phyloP scores from a whole-genome alignment of 768 basidiomycete genomes.

The Pleurotus giganteus region DNA sequence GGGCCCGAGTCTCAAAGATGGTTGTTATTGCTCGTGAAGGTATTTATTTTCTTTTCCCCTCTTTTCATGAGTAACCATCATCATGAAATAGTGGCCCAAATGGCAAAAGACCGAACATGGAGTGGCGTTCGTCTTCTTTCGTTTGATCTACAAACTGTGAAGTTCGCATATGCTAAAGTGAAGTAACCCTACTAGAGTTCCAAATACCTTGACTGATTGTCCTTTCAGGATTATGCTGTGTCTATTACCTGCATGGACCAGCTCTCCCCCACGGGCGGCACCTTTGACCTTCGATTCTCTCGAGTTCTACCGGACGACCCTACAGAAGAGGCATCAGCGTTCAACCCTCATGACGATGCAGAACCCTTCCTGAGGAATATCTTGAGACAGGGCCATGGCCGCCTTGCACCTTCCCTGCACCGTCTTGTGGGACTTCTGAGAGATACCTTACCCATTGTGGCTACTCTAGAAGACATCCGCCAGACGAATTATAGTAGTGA shows the following conservation, averaged over 20 bases:
- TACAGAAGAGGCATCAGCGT: constrained; percentile 22
- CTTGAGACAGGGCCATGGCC: constrained; percentile 62
- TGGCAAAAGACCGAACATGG: constrained; percentile 74
- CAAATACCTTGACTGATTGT: not conserved
- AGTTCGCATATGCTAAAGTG: constrained; percentile 76
- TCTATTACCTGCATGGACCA: constrained; percentile 80
- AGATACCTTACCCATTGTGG: constrained; percentile 75
- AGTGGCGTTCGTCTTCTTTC: constrained; percentile 78
- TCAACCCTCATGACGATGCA: constrained; percentile 78
- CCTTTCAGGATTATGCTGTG: constrained; percentile 65
- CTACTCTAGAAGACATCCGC: constrained; percentile 61
- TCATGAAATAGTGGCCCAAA: constrained; percentile 63
- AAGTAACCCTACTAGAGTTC: constrained; percentile 14
- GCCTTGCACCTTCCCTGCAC: constrained; percentile 62
- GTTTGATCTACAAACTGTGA: constrained; percentile 91
- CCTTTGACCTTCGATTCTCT: constrained; percentile 73
- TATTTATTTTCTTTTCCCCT: constrained; percentile 23
- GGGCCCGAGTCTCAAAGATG: constrained; percentile 91
- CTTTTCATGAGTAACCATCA: not conserved
- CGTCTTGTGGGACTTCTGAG: constrained; percentile 67
- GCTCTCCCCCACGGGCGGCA: constrained; percentile 63
- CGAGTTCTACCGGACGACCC: constrained; percentile 28
- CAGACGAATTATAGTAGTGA: constrained; percentile 25
- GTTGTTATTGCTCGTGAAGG: constrained; percentile 91
- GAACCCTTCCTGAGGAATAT: constrained; percentile 74